Evolutionary conservation across 768 basidiomycete genomes (phyloP), one percentile per base, ranked within the genome.

Genomic region (Mycena amicta): DNA sequence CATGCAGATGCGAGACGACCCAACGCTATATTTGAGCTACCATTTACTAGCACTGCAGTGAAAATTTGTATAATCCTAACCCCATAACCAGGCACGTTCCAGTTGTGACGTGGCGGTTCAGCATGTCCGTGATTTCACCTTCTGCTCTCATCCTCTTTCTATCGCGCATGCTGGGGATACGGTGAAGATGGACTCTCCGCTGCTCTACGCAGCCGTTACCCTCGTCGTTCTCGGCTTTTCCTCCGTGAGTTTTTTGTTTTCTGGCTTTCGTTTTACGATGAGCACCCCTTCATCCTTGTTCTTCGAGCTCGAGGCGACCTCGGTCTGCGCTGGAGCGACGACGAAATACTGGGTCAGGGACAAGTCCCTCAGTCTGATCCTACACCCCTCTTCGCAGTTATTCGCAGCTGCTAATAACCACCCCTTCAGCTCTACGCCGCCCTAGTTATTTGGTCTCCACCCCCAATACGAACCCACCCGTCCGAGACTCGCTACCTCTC

Each of bases 211-310:
- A 52, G 68, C 70, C 52, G 61, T 76, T 50, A 66, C 71, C 50
- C 45, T 76, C 22, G 60, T 74, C 16, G 66, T 64, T 22, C 72
- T 70, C 27, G 68, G 70, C 55, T 51, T 77, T 25, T 55, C 72
- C 47, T 65, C 72, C 68, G 80, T 81, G 67, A 76, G 80, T 75
- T 37, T 65, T 12, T 4, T 41, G 28, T 39, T 33, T 2, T 22
- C 58, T 23, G 46, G 33, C 22, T 33, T 40, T 57, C 20, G 57
- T 22, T 0, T 29, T 50, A 67, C 74, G 90, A 90, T 90, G 87
- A 84, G 76, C 64, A 73, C 76, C 78, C 76, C 56, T 45, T 90
- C 91, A 93, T 93, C 90, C 90, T 93, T 93, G 90, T 93, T 92
- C 90, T 92, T 89, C 78, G 91, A 92, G 87, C 78, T 69, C 66